Percentiles rank a stretch among this genome's conserved stretches.
phyloP scores from a whole-genome alignment of 1,139 yeast genomes.

The Candida smagusa region DNA sequence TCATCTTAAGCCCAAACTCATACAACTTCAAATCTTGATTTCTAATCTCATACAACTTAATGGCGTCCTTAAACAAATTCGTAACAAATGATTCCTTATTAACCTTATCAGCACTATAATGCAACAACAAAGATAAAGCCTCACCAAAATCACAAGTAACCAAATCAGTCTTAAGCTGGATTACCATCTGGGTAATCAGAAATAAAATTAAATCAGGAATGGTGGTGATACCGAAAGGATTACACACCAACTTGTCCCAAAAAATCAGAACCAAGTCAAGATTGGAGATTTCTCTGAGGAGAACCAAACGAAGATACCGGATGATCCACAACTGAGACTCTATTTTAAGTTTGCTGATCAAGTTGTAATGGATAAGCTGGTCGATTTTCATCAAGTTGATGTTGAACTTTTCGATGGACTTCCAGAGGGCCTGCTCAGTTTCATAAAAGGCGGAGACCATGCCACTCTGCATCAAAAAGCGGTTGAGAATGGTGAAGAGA shows the following conservation, averaged over 20 bases:
- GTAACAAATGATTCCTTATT: slow-evolving; percentile 20
- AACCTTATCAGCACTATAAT: slow-evolving; percentile 32
- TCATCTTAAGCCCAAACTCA: slow-evolving; percentile 37
- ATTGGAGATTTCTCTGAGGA: slow-evolving; percentile 51
- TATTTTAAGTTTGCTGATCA: slow-evolving; percentile 45
- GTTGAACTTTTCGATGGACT: slow-evolving; percentile 47
- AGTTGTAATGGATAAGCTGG: slow-evolving; percentile 42
- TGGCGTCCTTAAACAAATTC: slow-evolving; percentile 29
- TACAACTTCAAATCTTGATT: slow-evolving; percentile 39
- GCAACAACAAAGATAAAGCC: slow-evolving; percentile 53
- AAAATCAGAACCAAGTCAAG: slow-evolving; percentile 40
- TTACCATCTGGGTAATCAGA: slow-evolving; percentile 48
- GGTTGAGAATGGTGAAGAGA: slow-evolving; percentile 43
- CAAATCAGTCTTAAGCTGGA: slow-evolving; percentile 48
- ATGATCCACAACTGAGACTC: slow-evolving; percentile 69
- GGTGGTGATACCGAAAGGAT: slow-evolving; percentile 15
- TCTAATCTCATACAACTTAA: slow-evolving; percentile 24
- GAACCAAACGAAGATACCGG: slow-evolving; percentile 56
- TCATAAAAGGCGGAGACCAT: slow-evolving; percentile 41
- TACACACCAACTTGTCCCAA: slow-evolving; percentile 58
- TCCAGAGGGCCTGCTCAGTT: slow-evolving; percentile 36
- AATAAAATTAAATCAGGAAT: slow-evolving; percentile 46
- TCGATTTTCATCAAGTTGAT: slow-evolving; percentile 46
- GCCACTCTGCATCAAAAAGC: slow-evolving; percentile 37
- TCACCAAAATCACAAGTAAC: slow-evolving; percentile 62